These are phyloP conservation scores for Austroboletus olivaceoglutinosus DNA, from an alignment of 1,284 basidiomycete genomes.

Conservation along the genomic window DNA sequence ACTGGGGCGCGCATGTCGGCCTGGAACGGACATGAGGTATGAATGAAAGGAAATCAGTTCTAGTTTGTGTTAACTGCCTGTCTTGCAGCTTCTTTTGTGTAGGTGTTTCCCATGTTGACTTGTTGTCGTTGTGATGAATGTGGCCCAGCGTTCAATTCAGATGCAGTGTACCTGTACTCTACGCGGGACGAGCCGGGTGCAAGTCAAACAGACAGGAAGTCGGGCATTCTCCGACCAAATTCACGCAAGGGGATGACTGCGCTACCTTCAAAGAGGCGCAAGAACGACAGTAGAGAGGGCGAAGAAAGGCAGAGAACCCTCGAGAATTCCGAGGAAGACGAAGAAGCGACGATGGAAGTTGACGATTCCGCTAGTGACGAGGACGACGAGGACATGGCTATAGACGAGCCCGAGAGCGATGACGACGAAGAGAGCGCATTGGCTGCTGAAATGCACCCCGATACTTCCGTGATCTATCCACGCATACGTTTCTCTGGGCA, in stretches of 20 bases:
- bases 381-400: slow-evolving; percentile 17
- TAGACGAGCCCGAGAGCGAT: slow-evolving; percentile 33
- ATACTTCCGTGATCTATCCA: slow-evolving; percentile 68
- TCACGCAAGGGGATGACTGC: background rate
- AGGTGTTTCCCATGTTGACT: slow-evolving; percentile 10
- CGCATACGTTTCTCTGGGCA: slow-evolving; percentile 67
- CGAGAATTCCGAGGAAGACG: slow-evolving; percentile 13
- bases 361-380: slow-evolving; percentile 21
- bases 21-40: slow-evolving; percentile 77
- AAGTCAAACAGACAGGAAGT: background rate
- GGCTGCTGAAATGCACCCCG: slow-evolving; percentile 34
- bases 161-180: slow-evolving; percentile 81
- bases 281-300: background rate
- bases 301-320: slow-evolving; percentile 4
- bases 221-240: slow-evolving; percentile 27
- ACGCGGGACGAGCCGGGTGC: slow-evolving; percentile 61
- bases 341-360: slow-evolving; percentile 24
- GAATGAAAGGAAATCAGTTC: background rate
- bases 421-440: slow-evolving; percentile 29
- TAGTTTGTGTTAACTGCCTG: slow-evolving; percentile 10
- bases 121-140: slow-evolving; percentile 7
- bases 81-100: slow-evolving; percentile 30
- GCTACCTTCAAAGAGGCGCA: background rate
- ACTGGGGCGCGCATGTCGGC: slow-evolving; percentile 78
- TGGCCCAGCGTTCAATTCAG: slow-evolving; percentile 67